phyloP scores from a whole-genome alignment of 2,329 filamentous ascomycete species.

The Akanthomyces lecanii region DNA sequence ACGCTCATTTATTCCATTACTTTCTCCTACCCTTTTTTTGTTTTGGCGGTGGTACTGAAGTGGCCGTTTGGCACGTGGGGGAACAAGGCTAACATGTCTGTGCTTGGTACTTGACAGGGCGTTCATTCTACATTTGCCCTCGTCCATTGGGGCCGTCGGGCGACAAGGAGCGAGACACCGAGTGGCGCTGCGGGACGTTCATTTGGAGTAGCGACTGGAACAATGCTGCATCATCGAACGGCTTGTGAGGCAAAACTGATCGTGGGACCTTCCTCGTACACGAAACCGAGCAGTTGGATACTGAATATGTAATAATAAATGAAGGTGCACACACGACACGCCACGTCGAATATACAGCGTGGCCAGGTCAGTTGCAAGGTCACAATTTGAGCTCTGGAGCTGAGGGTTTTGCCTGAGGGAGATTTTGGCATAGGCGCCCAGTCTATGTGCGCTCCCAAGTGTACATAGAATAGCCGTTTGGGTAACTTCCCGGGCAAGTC shows the following conservation, averaged over 20 bases:
- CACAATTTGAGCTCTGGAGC: not conserved
- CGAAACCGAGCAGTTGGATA: not conserved
- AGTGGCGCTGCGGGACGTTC: constrained; percentile 87
- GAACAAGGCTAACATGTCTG: not conserved
- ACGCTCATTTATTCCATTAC: constrained; percentile 25
- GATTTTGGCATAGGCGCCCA: not conserved
- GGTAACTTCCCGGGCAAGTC: not conserved
- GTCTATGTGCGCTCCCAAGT: not conserved
- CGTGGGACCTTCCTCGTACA: no score
- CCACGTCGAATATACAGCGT: not conserved
- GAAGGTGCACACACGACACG: not conserved
- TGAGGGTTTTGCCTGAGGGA: not conserved
- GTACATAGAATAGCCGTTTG: not conserved
- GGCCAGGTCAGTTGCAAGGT: not conserved
- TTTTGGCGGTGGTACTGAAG: not conserved
- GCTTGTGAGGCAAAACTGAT: not conserved
- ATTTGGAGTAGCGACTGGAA: constrained; percentile 64
- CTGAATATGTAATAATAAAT: not conserved
- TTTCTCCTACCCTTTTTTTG: not conserved
- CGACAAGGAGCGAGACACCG: constrained; percentile 74
- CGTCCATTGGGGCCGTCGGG: constrained; percentile 81
- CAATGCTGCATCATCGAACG: constrained; percentile 19
- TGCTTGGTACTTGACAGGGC: constrained; percentile 35
- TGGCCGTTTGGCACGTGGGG: not conserved
- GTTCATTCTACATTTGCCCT: constrained; percentile 60